Base-by-base conservation (phyloP, 1,284 basidiomycete genomes). In the Marasmius sp. region DNA sequence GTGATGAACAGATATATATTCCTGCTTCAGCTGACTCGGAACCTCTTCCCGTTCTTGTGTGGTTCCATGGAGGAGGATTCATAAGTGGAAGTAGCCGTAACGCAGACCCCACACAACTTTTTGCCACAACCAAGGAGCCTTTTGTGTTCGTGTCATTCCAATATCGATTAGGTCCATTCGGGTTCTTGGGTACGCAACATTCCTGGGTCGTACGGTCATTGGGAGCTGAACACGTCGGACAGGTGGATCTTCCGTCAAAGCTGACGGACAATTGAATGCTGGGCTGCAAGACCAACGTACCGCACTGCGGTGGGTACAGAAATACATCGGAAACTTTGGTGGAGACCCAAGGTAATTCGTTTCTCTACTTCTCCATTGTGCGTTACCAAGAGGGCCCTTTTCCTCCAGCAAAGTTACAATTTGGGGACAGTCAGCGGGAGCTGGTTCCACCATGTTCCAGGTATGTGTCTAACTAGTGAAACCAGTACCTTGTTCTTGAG, bases 161-260 rank as follows among this genome's bases (percentile, higher is more conserved):
- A 59, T 80, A 80, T 65, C 71, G 78, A 7, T 65, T 80, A 7
- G 78, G 77, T 10, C 74, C 75, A 54, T 76, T 79, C 52, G 78
- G 78, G 0, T 80, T 79, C 59, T 66, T 80, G 2, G 76, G 78
- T 75, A 49, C 43, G 55, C 27, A 22, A 41, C 12, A 39, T 34
- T 43, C 50, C 20, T 43, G 12, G 12, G 43, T 51, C 22, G 33
- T 0, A 5, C 6, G 14, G 47, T 36, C 12, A 27, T 16, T 50
- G 27, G 4, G 6, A 11, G n/a, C n/a, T 45, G 6, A 34, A 14
- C 5, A 45, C 16, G 8, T n/a, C 34, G 14, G 18, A 12, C 20
- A 54, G 64, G 58, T 39, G 61, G 59, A 16, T 56, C 61, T 6
- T 49, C 49, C 16, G 37, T 63, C 0, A 61, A 41, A 34, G 64